Evolutionary conservation across 164 flowering plant genomes (phyloP).

Genomic region (Dillenia turbinata): DNA sequence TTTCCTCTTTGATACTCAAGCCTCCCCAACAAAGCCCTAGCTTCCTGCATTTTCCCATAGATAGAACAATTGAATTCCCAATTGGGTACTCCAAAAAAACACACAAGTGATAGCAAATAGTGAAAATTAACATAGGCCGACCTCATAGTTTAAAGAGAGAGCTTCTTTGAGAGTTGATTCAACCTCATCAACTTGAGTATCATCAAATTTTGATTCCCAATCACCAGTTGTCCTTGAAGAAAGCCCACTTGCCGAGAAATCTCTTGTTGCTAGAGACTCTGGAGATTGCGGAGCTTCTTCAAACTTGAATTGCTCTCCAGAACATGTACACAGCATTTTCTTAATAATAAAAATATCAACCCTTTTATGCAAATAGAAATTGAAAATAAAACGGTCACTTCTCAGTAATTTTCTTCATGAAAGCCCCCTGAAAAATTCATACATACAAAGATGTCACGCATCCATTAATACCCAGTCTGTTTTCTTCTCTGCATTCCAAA

Average conservation of each 20-base stretch:
- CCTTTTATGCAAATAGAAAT: background rate
- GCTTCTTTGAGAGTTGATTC: slow-evolving; percentile 96
- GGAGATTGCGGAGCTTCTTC: slow-evolving; percentile 89
- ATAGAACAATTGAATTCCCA: slow-evolving; percentile 1
- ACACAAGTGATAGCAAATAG: background rate
- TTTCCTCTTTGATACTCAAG: slow-evolving; percentile 83
- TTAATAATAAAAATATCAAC: slow-evolving; percentile 1
- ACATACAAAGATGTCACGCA: background rate
- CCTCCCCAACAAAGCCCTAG: slow-evolving; percentile 88
- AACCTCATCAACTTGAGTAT: slow-evolving; percentile 88
- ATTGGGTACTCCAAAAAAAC: background rate
- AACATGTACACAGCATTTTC: slow-evolving; percentile 96
- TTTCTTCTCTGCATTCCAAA: background rate
- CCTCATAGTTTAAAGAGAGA: slow-evolving; percentile 94
- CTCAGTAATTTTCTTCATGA: slow-evolving; percentile 4
- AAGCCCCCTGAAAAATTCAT: slow-evolving; percentile 9
- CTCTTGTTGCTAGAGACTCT: slow-evolving; percentile 88
- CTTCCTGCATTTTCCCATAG: slow-evolving; percentile 56
- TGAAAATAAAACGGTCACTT: slow-evolving; percentile 6
- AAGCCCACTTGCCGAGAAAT: slow-evolving; percentile 81
- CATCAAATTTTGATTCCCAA: slow-evolving; percentile 82
- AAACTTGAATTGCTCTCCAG: slow-evolving; percentile 94
- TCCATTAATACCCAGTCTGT: slow-evolving; percentile 6
- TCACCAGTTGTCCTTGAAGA: slow-evolving; percentile 72
- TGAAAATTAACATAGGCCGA: slow-evolving; percentile 14